Evolutionary conservation across 352 stramenopile species (phyloP).

Genomic region (Pythium sukuiense): DNA sequence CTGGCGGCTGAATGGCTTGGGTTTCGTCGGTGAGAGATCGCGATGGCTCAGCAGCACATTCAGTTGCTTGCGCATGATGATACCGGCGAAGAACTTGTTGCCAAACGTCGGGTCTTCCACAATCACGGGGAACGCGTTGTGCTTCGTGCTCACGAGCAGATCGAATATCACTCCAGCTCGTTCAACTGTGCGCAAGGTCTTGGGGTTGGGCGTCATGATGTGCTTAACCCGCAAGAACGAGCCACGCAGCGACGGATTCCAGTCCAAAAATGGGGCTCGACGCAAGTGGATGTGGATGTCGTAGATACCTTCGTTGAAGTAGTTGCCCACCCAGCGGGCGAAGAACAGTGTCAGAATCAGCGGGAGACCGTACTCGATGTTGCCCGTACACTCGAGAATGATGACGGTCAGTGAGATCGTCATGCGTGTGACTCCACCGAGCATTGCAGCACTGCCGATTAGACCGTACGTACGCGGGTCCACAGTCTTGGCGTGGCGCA

Average conservation of each 20-base stretch:
- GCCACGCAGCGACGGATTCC: slow-evolving; percentile 64
- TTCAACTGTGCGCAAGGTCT: slow-evolving; percentile 93
- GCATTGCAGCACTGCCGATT: slow-evolving; percentile 94
- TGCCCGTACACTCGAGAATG: slow-evolving; percentile 97
- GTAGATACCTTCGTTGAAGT: slow-evolving; percentile 99
- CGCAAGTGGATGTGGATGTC: slow-evolving; percentile 98
- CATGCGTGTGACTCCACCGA: slow-evolving; percentile 97
- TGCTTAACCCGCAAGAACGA: slow-evolving; percentile 84
- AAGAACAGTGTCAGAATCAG: slow-evolving; percentile 98
- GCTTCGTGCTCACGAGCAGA: slow-evolving; percentile 75
- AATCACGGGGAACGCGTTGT: slow-evolving; percentile 89
- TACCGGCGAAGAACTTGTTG: slow-evolving; percentile 77
- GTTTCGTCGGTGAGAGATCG: slow-evolving; percentile 65
- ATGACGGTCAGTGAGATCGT: slow-evolving; percentile 99
- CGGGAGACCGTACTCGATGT: slow-evolving; percentile 97
- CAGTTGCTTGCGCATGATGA: slow-evolving; percentile 82
- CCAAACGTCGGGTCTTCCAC: slow-evolving; percentile 83
- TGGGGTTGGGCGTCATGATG: slow-evolving; percentile 95
- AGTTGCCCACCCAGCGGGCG: slow-evolving; percentile 96
- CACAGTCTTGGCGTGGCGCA: slow-evolving; percentile 59
- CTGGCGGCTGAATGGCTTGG: slow-evolving; percentile 72
- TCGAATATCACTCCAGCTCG: slow-evolving; percentile 93
- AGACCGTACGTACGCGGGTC: slow-evolving; percentile 94
- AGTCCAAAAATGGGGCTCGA: slow-evolving; percentile 77
- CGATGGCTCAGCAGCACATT: slow-evolving; percentile 72